Percentiles rank a stretch among this genome's conserved stretches.
Conservation (phyloP, 257 asterid genomes). For the Capsicum pubescens region DNA sequence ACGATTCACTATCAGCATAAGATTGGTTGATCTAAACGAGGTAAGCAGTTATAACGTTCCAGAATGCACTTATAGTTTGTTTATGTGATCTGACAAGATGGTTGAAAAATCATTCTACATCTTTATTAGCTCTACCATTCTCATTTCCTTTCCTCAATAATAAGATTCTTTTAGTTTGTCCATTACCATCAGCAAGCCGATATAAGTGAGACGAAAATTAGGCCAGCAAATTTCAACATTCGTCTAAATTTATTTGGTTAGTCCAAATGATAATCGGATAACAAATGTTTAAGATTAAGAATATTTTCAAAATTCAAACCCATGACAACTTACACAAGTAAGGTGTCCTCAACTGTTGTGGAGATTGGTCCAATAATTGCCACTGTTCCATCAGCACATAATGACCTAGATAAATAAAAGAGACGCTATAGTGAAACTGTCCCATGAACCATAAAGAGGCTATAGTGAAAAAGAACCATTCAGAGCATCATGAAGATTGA, state of each 20-base stretch:
- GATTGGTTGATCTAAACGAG: background rate
- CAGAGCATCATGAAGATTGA: constrained; percentile 30
- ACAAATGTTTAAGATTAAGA: background rate
- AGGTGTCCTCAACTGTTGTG: constrained; percentile 85
- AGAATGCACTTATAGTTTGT: background rate
- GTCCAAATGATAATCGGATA: background rate
- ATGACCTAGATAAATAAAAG: constrained; percentile 58
- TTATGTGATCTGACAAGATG: background rate
- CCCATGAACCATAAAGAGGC: no score
- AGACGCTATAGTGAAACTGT: constrained; percentile 18
- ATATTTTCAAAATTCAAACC: background rate
- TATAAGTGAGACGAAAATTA: background rate
- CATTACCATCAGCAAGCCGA: constrained; percentile 19
- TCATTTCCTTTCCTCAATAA: constrained; percentile 13
- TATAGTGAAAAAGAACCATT: background rate
- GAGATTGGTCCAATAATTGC: constrained; percentile 92
- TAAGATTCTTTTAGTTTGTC: background rate
- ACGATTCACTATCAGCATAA: background rate
- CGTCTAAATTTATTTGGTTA: background rate
- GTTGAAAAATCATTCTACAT: constrained; percentile 6
- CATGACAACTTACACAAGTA: constrained; percentile 78
- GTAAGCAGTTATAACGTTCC: background rate
- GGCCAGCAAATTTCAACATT: constrained; percentile 8
- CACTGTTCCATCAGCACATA: constrained; percentile 89
- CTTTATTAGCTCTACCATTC: background rate